These are phyloP conservation scores for Bretziella fagacearum DNA, from an alignment of 2,329 filamentous ascomycete genomes.

Conservation along the genomic window DNA sequence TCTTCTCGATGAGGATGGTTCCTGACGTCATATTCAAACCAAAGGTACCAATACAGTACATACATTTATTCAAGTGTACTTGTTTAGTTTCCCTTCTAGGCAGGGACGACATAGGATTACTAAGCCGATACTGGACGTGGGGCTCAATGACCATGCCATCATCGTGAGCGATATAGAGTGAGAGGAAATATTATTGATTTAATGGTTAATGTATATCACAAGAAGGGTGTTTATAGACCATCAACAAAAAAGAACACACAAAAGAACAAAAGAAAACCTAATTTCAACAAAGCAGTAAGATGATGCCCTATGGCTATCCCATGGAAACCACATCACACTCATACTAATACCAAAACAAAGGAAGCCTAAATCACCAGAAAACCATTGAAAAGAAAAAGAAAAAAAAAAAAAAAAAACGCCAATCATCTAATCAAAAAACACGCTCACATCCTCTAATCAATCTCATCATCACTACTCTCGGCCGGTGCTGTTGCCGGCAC, in stretches of 20 bases:
- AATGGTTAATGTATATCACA: no score
- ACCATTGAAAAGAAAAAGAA: neutral
- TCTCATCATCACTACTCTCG: constrained; percentile 13
- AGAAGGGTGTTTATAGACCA: no score
- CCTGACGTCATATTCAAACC: neutral
- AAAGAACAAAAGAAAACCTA: no score
- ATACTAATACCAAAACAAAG: neutral
- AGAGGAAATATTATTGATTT: no score
- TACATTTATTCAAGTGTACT: no score
- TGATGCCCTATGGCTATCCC: neutral
- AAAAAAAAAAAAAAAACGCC: constrained; percentile 4
- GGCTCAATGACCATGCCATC: no score
- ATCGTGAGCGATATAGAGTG: no score
- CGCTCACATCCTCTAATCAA: constrained; percentile 11
- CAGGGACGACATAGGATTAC: no score
- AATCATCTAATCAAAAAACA: neutral
- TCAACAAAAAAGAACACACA: no score
- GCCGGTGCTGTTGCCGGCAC: neutral
- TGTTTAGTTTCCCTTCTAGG: no score
- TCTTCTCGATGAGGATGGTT: neutral
- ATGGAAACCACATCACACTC: neutral
- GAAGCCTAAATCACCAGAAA: neutral
- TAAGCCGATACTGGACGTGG: no score
- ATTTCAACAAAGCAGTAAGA: neutral
- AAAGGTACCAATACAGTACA: no score